Evolutionary conservation across 371 early-diverging fungal genomes (phyloP).

Genomic region (Batkoa obscura): DNA sequence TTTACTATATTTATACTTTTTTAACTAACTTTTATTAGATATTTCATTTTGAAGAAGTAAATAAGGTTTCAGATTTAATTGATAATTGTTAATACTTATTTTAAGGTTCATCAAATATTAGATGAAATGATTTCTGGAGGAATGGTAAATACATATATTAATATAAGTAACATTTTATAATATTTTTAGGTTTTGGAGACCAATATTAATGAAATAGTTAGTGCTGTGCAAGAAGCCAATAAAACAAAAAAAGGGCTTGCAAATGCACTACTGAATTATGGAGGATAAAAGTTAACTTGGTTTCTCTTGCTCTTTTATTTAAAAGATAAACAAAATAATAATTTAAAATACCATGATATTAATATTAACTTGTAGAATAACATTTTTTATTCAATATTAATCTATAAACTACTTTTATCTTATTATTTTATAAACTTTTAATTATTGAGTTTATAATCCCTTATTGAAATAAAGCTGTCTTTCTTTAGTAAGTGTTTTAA

Average conservation of each 20-base stretch:
- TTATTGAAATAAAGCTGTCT: too few relatives aligned
- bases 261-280: neutral
- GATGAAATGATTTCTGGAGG: conserved; percentile 62
- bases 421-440: too few relatives aligned
- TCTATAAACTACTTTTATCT: too few relatives aligned
- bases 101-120: conserved; percentile 44
- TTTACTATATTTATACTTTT: neutral
- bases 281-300: neutral
- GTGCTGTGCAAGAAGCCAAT: neutral
- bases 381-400: too few relatives aligned
- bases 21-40: conserved; percentile 14
- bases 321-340: too few relatives aligned
- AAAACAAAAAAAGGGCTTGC: neutral
- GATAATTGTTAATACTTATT: neutral
- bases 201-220: conserved; percentile 3
- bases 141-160: conserved; percentile 20
- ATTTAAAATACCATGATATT: too few relatives aligned
- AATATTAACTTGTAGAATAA: too few relatives aligned
- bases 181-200: conserved; percentile 6
- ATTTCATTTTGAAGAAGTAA: conserved; percentile 55
- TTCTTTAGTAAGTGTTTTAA: too few relatives aligned
- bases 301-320: too few relatives aligned
- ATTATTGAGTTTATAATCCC: too few relatives aligned
- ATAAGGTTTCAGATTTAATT: neutral
- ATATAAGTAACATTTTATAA: neutral